A percentile compares a stretch with the other conserved stretches of the same genome.
phyloP scores from a whole-genome alignment of 495 filamentous ascomycete genomes.

The Penicilliopsis zonata region DNA sequence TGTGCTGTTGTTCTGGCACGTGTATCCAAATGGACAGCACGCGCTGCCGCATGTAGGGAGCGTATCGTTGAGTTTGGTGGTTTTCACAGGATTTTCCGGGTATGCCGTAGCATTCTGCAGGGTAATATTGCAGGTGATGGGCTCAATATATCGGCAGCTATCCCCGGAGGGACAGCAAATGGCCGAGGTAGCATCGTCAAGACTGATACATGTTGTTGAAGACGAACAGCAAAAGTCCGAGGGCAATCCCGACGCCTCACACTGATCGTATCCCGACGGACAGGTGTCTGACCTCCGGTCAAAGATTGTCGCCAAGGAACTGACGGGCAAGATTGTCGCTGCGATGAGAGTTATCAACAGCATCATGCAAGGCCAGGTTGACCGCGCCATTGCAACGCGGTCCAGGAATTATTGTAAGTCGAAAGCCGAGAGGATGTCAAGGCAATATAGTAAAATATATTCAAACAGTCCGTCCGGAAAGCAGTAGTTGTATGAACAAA shows the following conservation, averaged over 20 bases:
- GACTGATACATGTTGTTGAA: conserved; percentile 45
- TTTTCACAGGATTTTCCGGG: conserved; percentile 55
- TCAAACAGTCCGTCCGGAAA: not conserved
- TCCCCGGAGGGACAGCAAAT: conserved; percentile 63
- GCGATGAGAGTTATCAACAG: conserved; percentile 15
- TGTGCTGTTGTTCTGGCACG: conserved; percentile 40
- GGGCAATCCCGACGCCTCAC: conserved; percentile 44
- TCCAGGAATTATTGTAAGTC: no score
- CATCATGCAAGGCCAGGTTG: conserved; percentile 8
- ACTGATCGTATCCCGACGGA: conserved; percentile 34
- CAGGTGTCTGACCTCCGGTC: conserved; percentile 26
- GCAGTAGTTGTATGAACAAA: not conserved
- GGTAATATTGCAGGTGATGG: conserved; percentile 59
- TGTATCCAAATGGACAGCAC: conserved; percentile 74
- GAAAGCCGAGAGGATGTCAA: no score
- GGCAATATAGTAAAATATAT: no score
- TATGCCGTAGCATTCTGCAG: conserved; percentile 50
- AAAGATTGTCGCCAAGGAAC: conserved; percentile 17
- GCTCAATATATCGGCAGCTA: conserved; percentile 51
- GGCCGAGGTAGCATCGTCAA: conserved; percentile 55
- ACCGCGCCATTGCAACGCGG: no score
- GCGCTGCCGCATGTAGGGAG: conserved; percentile 44
- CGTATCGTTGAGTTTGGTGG: conserved; percentile 44
- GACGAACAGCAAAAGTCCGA: conserved; percentile 64
- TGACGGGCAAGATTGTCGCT: conserved; percentile 13